Evolutionary conservation across 371 early-diverging fungal genomes (phyloP), one percentile per base, ranked within the genome.

Genomic region (Apophysomyces sp.): DNA sequence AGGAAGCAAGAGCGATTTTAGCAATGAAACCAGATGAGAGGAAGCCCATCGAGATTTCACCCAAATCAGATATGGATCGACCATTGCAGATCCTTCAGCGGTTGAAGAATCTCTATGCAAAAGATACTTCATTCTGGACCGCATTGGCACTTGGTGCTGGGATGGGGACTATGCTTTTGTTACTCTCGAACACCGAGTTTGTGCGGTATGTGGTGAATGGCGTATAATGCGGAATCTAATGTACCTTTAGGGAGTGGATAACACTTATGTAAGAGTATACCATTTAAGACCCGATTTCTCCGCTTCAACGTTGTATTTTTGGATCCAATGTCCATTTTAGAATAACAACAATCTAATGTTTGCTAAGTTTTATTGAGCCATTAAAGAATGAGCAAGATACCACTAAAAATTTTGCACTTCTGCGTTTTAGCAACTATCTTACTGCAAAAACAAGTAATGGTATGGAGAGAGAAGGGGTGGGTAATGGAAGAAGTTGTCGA

Each of bases 91-190:
- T 44, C 44, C 44, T 44, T 44, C 44, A 44, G 11, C 44, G 21
- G 24, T 21, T 44, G 24, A n/a, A 44, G 21, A 44, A 27, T 12
- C 55, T 62, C 11, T 71, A 66, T 16, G 63, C 57, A 12, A 58
- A 61, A 8, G 68, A 71, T 51, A 62, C 41, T 6, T 32, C 62
- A 4, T 11, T 76, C 36, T 58, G 67, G 44, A 61, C 76, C 0
- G 56, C 79, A 53, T 61, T 74, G 0, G 79, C 76, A 2, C 31
- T 80, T 26, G 73, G 76, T 11, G 81, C 79, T 2, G 73, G 76
- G 5, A 60, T 78, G 49, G 73, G 79, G 1, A 69, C 77, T 9
- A 36, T 77, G 1, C 69, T 74, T 1, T 36, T 83, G 11, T n/a
- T 76, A 8, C 66, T 78, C 32, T 58, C 76, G 30, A 78, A 76